Evolutionary conservation across 2,329 filamentous ascomycete species (phyloP).

Genomic region (Bipolaris gigantea): DNA sequence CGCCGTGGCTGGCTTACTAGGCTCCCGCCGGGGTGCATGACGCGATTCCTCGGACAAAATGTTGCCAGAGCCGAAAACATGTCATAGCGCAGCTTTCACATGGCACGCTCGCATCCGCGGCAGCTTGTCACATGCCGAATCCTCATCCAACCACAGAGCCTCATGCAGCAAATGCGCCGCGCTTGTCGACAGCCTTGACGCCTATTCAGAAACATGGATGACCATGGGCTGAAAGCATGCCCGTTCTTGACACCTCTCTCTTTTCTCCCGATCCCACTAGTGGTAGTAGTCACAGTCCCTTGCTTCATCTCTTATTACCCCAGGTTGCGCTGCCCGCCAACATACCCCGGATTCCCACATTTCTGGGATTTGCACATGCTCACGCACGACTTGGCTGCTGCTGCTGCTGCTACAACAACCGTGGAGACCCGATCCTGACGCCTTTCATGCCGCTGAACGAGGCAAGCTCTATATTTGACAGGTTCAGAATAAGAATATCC

Average conservation of each 20-base stretch:
- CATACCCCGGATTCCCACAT: constrained; percentile 2
- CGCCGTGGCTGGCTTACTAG: constrained; percentile 1
- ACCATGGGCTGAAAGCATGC: constrained; percentile 15
- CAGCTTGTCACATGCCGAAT: constrained; percentile 29
- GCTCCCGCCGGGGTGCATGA: background rate
- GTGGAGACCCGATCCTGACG: constrained; percentile 6
- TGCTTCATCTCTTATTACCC: background rate
- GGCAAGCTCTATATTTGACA: background rate
- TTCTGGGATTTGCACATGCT: constrained; percentile 1
- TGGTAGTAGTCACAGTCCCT: no score
- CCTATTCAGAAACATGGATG: constrained; percentile 16
- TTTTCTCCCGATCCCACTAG: no score
- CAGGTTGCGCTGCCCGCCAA: background rate
- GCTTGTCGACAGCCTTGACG: constrained; percentile 20
- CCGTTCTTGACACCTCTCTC: no score
- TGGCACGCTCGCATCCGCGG: constrained; percentile 16
- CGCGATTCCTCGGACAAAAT: constrained; percentile 1
- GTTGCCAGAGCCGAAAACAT: constrained; percentile 16
- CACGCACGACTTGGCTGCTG: background rate
- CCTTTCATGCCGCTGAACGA: constrained; percentile 21
- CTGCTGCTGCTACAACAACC: background rate
- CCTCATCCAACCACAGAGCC: constrained; percentile 20
- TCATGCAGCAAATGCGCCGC: constrained; percentile 19
- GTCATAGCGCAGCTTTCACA: constrained; percentile 27
- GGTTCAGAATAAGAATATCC: constrained; percentile 2